Percentiles rank a stretch among this genome's conserved stretches.
Evolutionary conservation across 352 stramenopile genomes (phyloP).

Genomic region (Phytophthora meadii): DNA sequence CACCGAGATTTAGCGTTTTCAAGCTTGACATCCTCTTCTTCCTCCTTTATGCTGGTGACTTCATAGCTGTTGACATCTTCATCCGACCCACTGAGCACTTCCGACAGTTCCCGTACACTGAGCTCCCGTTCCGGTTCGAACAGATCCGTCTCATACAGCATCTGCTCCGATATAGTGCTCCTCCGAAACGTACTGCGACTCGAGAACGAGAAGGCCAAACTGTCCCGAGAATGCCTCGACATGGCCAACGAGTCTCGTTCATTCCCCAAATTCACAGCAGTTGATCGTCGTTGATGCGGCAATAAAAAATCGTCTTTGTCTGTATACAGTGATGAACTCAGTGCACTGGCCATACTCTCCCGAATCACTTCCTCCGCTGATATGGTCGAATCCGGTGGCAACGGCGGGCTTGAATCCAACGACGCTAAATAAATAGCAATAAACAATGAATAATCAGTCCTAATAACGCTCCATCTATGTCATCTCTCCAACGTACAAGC

Average conservation of each 20-base stretch:
- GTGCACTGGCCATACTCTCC: constrained; percentile 82
- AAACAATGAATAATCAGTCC: constrained; percentile 13
- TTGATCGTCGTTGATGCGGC: constrained; percentile 39
- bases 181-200: constrained; percentile 81
- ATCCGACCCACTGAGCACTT: constrained; percentile 73
- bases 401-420: constrained; percentile 66
- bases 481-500: constrained; percentile 43
- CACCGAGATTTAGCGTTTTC: constrained; percentile 85
- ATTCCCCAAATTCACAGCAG: constrained; percentile 24
- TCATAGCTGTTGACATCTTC: constrained; percentile 72
- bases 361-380: constrained; percentile 89
- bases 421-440: constrained; percentile 40
- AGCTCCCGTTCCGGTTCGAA: constrained; percentile 86
- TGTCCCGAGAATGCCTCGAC: constrained; percentile 48
- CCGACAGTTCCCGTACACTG: constrained; percentile 73
- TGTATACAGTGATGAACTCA: constrained; percentile 74
- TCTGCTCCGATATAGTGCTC: constrained; percentile 85
- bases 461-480: not conserved
- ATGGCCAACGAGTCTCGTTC: constrained; percentile 50
- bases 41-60: constrained; percentile 87
- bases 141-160: constrained; percentile 84
- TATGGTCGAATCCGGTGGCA: constrained; percentile 84
- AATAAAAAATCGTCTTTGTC: constrained; percentile 77
- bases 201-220: constrained; percentile 74
- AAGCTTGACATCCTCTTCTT: constrained; percentile 84